Evolutionary conservation across 2,329 filamentous ascomycete species (phyloP), one percentile per base, ranked within the genome.

Genomic region (Xylaria digitata): DNA sequence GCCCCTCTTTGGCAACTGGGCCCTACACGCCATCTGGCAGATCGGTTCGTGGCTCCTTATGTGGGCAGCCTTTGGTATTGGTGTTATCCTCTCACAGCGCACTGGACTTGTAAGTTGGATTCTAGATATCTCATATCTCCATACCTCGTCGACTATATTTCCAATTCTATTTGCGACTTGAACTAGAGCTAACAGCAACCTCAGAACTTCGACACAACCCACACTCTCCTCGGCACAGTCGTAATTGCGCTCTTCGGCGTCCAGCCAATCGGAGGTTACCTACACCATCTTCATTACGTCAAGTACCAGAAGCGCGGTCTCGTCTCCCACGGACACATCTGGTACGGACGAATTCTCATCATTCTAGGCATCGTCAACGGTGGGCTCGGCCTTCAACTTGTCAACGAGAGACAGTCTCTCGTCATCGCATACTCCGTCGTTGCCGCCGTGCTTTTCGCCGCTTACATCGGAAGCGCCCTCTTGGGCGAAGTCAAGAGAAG

Each of bases 321-420:
- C 46, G 74, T 89, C 67, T 88, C 86, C 69, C 78, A 89, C 70
- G 74, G 80, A 1, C 89, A 91, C 74, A 85, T 89, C 70, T 90
- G 87, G 87, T 88, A 84, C 72, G 89, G 89, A 13, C 84, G 89
- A 19, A 72, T 79, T 1, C 76, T 90, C 49, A 85, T 91, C 69
- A 62, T 86, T 19, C 74, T 90, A 2, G 89, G 87, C 30, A 81
- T 90, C 50, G 75, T 90, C 71, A 91, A 91, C 72, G 89, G 89
- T 62, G 89, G 88, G 0, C 76, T 91, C 3, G 89, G 89, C 3
- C 78, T 91, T 32, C 68, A 83, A 69, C 79, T 89, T 17, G 81
- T 85, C 0, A 68, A 71, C 17, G 81, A 82, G 0, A 70, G 77
- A 0, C 76, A 68, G 2, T 73, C 75, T 11, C 83, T 84, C 50